These are phyloP conservation scores for Arabis alpina DNA, from an alignment of 345 rosid genomes.

Conservation along the genomic window DNA sequence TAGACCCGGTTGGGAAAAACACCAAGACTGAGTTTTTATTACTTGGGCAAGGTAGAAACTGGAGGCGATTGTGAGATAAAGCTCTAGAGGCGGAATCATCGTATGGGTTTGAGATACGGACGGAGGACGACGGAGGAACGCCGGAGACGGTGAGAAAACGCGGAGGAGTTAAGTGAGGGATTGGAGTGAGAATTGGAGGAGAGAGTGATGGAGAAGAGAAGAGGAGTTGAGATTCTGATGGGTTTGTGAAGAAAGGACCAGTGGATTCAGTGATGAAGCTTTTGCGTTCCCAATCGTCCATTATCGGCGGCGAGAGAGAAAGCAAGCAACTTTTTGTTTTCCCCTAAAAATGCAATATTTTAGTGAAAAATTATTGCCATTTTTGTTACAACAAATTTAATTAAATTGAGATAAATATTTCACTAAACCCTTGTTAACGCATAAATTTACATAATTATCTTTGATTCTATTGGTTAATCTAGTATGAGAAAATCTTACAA, in stretches of 20 bases:
- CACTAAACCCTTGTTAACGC: too few relatives aligned
- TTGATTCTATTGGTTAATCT: too few relatives aligned
- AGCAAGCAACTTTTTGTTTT: too few relatives aligned
- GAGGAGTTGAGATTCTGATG: slow-evolving; percentile 44
- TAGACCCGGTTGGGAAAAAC: slow-evolving; percentile 67
- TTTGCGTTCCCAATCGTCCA: slow-evolving; percentile 41
- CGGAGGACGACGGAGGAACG: slow-evolving; percentile 44
- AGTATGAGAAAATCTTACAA: too few relatives aligned
- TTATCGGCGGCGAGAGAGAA: slow-evolving; percentile 19
- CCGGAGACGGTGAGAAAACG: slow-evolving; percentile 59
- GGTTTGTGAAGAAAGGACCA: slow-evolving; percentile 45
- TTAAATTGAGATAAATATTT: too few relatives aligned
- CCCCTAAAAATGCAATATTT: too few relatives aligned
- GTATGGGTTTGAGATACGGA: slow-evolving; percentile 33
- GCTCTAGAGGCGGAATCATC: slow-evolving; percentile 22
- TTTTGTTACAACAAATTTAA: too few relatives aligned
- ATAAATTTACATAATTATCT: too few relatives aligned
- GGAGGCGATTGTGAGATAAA: slow-evolving; percentile 57
- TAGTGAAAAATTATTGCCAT: too few relatives aligned
- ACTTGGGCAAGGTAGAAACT: slow-evolving; percentile 50
- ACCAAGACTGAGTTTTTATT: slow-evolving; percentile 36
- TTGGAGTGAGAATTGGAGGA: slow-evolving; percentile 47
- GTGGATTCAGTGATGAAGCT: background rate
- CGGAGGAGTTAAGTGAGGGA: slow-evolving; percentile 53
- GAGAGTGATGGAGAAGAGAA: slow-evolving; percentile 55